Base-by-base conservation (phyloP, 345 rosid genomes). In the Mangifera indica region DNA sequence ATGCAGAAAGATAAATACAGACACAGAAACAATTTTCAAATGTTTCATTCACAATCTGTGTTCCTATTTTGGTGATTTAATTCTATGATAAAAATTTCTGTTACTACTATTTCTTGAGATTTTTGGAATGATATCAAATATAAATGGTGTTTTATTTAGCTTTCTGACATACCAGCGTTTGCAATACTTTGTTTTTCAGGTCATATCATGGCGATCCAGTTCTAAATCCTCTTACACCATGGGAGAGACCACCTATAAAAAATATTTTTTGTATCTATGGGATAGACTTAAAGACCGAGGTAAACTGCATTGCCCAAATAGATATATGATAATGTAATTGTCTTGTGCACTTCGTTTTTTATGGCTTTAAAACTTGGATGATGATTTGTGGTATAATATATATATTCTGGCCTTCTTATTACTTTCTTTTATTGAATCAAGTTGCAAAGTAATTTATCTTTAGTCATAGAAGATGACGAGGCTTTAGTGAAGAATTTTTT, bases 241-340 rank as follows among this genome's bases (percentile, higher is more conserved):
- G 98, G 98, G 99, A 95, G 61, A 91, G 99, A 74, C 99, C 99
- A 60, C 99, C 99, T 71, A 87, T 92, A 53, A 92, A 87, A 84
- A 95, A 95, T 80, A 84, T 91, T 55, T 95, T 95, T 76, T 95
- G 99, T 82, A 92, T 95, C 80, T 92, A 92, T 80, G 98, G 99
- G 74, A 56, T 87, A 74, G 93, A 95, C 79, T 77, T 70, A 65
- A 95, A 81, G 90, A 95, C 99, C 12, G 98, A 92, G 99, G 99
- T 89, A 89, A 58, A 52, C 75, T 74, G 34, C 70, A 57, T 66
- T 80, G 60, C 65, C 67, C 48, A 63, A 70, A 48, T 71, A 46
- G 48, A 63, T 73, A 63, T 73, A 40, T 62, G 61, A 40, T 37
- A 40, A 4, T 56, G 64, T 59, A 71, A 45, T 26, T 14, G 29